Evolutionary conservation across 2,329 filamentous ascomycete species (phyloP), one percentile per base, ranked within the genome.

Genomic region (Colletotrichum tofieldiae): DNA sequence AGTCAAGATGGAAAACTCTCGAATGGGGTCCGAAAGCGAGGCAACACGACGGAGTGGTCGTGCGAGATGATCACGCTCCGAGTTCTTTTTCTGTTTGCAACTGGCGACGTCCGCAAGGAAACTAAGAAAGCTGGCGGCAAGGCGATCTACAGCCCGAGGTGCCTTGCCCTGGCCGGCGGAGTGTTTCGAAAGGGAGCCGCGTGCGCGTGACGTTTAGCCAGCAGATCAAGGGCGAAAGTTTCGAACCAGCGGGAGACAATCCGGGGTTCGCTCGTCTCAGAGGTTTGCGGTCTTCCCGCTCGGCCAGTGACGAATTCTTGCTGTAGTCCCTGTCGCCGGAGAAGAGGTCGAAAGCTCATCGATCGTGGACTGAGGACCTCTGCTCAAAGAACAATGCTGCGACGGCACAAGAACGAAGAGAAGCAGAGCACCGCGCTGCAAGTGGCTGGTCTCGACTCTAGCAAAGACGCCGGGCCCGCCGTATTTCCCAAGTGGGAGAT

Each of bases 161-260:
- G 52, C 29, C 52, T 29, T 67, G 60, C 59, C 54, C 58, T 59
- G 32, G 52, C 49, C 29, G 47, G 35, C 54, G 66, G 54, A 59
- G 59, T 65, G 65, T 72, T 72, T 72, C 70, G 70, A 70, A 72
- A 70, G 70, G 60, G 65, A 43, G 65, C 60, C 60, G 70, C 70
- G 65, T 70, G 65, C 65, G 70, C 65, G 65, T 60, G 54, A 41
- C 54, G 61, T 55, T 41, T 20, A 29, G 39, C 59, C 59, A 65
- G 45, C 16, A 23, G 39, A n/a, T 18, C 60, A 43, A 61, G 37
- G 65, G n/a, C 26, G 37, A 51, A 58, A 49, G 64, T 67, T 68
- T 71, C 41, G 56, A 59, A 62, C 49, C 35, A 47, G 37, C 37
- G 47, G 37, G 29, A 43, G 65, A 52, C 51, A 60, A 69, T 72